A percentile compares a stretch with the other conserved stretches of the same genome.
phyloP scores from a whole-genome alignment of 2,329 filamentous ascomycete genomes.

The Fusarium staphyleae region DNA sequence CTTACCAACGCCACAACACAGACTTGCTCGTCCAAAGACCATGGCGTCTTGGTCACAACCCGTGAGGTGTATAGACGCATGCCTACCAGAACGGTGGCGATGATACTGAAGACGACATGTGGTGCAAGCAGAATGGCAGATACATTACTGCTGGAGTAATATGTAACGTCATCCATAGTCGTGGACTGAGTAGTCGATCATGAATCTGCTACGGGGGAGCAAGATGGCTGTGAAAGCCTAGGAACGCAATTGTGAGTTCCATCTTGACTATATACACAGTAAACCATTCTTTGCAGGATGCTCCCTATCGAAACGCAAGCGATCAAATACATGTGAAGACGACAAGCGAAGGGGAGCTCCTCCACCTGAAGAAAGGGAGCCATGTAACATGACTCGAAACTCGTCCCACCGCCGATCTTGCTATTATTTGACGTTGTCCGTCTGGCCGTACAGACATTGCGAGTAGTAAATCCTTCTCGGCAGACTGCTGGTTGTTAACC shows the following conservation, averaged over 20 bases:
- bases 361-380: not conserved
- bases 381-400: not conserved
- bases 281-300: no score
- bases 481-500: not conserved
- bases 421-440: no score
- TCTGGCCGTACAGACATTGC: not conserved
- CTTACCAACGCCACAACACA: conserved; percentile 4
- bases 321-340: no score
- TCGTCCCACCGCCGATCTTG: not conserved
- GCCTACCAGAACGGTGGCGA: conserved; percentile 9
- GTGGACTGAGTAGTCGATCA: not conserved
- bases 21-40: not conserved
- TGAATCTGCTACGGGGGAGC: not conserved
- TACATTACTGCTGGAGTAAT: conserved; percentile 1
- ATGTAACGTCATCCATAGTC: conserved; percentile 1
- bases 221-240: not conserved
- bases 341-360: no score
- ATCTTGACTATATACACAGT: no score
- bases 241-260: no score
- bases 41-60: not conserved
- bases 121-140: not conserved
- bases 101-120: conserved; percentile 1
- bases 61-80: conserved; percentile 3
- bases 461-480: not conserved
- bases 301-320: no score